These are phyloP conservation scores for Phaeosphaeria sp. DNA, from an alignment of 2,329 filamentous ascomycete genomes.

Conservation along the genomic window DNA sequence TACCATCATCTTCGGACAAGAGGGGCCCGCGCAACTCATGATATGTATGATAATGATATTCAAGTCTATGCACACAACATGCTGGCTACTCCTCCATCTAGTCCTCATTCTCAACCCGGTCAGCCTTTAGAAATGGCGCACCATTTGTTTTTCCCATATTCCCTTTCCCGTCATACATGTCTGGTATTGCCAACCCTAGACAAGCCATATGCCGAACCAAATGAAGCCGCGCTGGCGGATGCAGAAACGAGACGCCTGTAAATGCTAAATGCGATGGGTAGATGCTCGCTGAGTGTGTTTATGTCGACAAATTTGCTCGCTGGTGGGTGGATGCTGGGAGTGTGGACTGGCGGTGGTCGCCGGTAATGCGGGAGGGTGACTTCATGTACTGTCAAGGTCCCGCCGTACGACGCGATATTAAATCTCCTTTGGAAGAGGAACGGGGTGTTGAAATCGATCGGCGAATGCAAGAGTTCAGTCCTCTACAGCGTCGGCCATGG, in stretches of 20 bases:
- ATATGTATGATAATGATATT: neutral
- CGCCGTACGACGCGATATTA: constrained; percentile 1
- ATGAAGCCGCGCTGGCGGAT: neutral
- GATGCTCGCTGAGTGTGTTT: neutral
- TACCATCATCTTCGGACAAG: too few species aligned
- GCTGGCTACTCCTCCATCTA: neutral
- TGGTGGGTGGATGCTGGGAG: neutral
- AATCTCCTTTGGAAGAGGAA: constrained; percentile 5
- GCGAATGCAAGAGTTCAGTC: constrained; percentile 7
- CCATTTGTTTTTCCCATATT: neutral
- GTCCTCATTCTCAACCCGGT: neutral
- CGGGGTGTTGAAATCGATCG: constrained; percentile 3
- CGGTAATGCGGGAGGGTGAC: neutral
- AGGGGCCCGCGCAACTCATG: too few species aligned
- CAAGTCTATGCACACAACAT: neutral
- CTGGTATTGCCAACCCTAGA: neutral
- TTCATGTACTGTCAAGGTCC: neutral
- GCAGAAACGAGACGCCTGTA: constrained; percentile 2
- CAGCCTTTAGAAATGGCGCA: neutral
- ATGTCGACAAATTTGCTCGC: neutral
- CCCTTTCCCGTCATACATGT: neutral
- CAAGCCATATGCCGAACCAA: constrained; percentile 1
- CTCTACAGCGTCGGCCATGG: constrained; percentile 40
- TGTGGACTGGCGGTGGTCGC: neutral
- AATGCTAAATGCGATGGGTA: constrained; percentile 3